phyloP scores from a whole-genome alignment of 1,139 yeast genomes.

The Suhomyces guaymorum region DNA sequence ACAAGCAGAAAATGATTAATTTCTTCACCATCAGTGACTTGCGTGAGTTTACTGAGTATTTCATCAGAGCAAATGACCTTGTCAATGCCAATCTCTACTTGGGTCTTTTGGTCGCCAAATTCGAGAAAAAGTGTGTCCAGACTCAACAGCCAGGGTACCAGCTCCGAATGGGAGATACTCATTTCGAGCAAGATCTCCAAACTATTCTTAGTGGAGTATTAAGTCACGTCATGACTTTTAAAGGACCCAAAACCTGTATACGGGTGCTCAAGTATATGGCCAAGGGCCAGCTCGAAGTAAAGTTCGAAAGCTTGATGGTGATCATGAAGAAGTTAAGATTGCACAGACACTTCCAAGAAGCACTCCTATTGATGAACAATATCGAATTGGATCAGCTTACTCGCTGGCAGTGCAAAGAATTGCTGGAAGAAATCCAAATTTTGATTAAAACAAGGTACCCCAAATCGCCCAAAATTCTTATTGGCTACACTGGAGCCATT shows the following conservation, averaged over 20 bases:
- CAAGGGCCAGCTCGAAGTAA: conserved; percentile 29
- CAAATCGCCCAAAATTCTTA: conserved; percentile 35
- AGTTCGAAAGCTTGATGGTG: conserved; percentile 26
- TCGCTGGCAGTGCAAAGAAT: conserved; percentile 18
- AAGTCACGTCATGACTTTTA: conserved; percentile 39
- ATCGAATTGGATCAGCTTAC: conserved; percentile 27
- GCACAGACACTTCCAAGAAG: conserved; percentile 37
- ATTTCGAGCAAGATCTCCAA: conserved; percentile 27
- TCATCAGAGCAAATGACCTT: conserved; percentile 31
- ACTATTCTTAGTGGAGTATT: conserved; percentile 31
- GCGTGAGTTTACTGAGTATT: conserved; percentile 23
- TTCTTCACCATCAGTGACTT: conserved; percentile 36
- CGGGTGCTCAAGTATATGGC: conserved; percentile 38
- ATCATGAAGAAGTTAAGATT: conserved; percentile 32
- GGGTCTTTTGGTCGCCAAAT: conserved; percentile 37
- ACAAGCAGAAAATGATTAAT: conserved; percentile 30
- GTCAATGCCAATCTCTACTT: conserved; percentile 37
- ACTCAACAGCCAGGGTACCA: conserved; percentile 10
- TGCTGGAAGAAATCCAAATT: conserved; percentile 34
- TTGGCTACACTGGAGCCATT: conserved; percentile 41
- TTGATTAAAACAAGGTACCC: conserved; percentile 35
- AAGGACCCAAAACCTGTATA: conserved; percentile 36
- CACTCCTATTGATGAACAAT: conserved; percentile 36
- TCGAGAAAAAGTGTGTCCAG: conserved; percentile 30
- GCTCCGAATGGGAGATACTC: conserved; percentile 18